These are phyloP conservation scores for Wickerhamomyces tratensis DNA, from an alignment of 805 yeast species.

Conservation along the genomic window DNA sequence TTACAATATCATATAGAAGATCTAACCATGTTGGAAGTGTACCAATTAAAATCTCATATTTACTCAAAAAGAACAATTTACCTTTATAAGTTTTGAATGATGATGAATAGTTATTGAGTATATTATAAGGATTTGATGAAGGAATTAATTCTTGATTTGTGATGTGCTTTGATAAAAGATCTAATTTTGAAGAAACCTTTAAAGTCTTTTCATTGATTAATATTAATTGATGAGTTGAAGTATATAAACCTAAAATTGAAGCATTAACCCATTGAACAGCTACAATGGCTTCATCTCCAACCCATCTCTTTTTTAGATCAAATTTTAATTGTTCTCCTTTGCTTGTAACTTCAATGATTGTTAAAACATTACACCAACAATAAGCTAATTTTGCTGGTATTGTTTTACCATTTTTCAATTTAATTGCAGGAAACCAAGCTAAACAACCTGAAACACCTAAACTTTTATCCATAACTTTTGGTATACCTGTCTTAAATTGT, in stretches of 20 bases:
- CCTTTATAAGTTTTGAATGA: constrained; percentile 31
- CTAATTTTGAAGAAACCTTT: constrained; percentile 16
- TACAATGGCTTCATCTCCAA: constrained; percentile 38
- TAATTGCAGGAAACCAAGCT: constrained; percentile 55
- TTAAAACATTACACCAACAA: constrained; percentile 55
- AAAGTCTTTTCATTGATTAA: constrained; percentile 31
- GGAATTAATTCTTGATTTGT: constrained; percentile 22
- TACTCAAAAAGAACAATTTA: constrained; percentile 42
- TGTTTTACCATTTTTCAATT: constrained; percentile 12
- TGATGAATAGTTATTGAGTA: constrained; percentile 5
- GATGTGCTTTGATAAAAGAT: constrained; percentile 23
- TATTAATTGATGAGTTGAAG: constrained; percentile 35
- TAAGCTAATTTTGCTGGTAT: constrained; percentile 47
- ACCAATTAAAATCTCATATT: constrained; percentile 46
- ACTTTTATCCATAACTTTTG: constrained; percentile 25
- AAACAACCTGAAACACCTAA: constrained; percentile 34
- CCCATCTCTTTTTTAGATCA: constrained; percentile 31
- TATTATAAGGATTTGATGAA: constrained; percentile 1
- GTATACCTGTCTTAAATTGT: constrained; percentile 43
- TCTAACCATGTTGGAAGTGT: constrained; percentile 65
- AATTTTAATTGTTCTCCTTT: constrained; percentile 26
- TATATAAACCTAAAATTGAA: constrained; percentile 28
- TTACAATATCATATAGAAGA: constrained; percentile 36
- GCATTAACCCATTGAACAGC: constrained; percentile 48
- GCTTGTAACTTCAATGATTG: constrained; percentile 38